Conservation (phyloP, 306 rosid genomes). For the Vachellia pachyceras region DNA sequence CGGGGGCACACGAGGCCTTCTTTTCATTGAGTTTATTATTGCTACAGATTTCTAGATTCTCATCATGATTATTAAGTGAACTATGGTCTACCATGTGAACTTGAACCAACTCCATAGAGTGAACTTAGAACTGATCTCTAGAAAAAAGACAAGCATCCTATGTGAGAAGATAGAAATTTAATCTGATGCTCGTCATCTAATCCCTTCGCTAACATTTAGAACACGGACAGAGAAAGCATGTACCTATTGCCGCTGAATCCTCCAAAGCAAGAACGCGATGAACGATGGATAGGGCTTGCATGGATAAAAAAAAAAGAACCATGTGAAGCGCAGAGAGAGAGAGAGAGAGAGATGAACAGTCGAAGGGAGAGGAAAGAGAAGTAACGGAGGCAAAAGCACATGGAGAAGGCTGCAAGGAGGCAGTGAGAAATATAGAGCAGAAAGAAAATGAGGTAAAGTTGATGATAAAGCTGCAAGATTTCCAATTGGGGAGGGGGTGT, state of each 20-base stretch:
- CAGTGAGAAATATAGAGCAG: not conserved
- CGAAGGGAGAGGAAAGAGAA: not conserved
- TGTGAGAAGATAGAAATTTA: not conserved
- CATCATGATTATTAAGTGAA: not conserved
- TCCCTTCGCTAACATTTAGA: not conserved
- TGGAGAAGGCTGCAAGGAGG: conserved; percentile 16
- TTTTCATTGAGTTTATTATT: conserved; percentile 10
- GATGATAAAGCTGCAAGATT: conserved; percentile 48
- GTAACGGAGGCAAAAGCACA: conserved; percentile 44
- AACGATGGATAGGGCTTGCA: not conserved
- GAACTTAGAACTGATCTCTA: not conserved
- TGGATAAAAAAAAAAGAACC: not conserved
- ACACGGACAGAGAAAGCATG: not conserved
- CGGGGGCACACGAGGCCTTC: not conserved
- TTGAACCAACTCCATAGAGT: not conserved
- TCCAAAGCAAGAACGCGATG: not conserved
- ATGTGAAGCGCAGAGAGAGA: not conserved
- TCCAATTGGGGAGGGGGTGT: conserved; percentile 39
- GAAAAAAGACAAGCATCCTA: not conserved
- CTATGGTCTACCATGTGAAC: conserved; percentile 28
- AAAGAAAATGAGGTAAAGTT: conserved; percentile 25
- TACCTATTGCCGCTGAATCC: not conserved
- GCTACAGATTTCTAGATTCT: conserved; percentile 14
- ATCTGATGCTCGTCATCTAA: not conserved
- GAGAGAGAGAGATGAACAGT: conserved; percentile 3